Evolutionary conservation across 805 yeast genomes (phyloP), one percentile per base, ranked within the genome.

Genomic region (Grigorovia transvaalensis): DNA sequence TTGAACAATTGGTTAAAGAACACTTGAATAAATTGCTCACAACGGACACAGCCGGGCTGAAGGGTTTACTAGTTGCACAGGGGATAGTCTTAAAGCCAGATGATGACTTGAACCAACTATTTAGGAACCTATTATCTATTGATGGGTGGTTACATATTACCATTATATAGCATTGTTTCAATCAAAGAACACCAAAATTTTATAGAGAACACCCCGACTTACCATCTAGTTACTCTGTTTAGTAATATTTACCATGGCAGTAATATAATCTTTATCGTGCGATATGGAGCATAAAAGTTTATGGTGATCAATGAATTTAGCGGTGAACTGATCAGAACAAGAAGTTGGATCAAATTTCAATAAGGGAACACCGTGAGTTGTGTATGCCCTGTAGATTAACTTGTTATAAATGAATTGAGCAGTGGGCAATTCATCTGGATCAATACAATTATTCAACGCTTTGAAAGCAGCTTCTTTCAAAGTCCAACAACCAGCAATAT

Each of bases 121-220:
- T 75, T 57, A 56, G 58, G 17, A 66, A 71, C 38, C 69, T 78
- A 49, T 65, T 72, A 55, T 79, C 76, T 54, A 63, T 80, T 19
- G 93, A 85, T 65, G 86, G 88, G 15, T 84, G 82, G 60, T 61
- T 85, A 47, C 88, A 85, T 56, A 18, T 59, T 12, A 33, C 50
- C n/a, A 15, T 20, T 27, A 23, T 17, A 44, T 42, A 48, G 46
- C n/a, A 42, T 46, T 33, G 9, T 17, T 33, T 23, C 27, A 23
- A 23, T 23, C 6, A 23, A 6, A 23, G n/a, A 23, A 23, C 6
- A 23, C 6, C 27, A 23, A 23, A 23, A 23, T 23, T 23, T 23
- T 23, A 23, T 23, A 23, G 27, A 23, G 6, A 23, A 23, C 3
- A 23, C 6, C 6, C 27, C 3, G 6, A 6, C 3, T 23, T 23